Base-by-base conservation (phyloP, 1,284 basidiomycete genomes). In the Fomitopsis pinicola region DNA sequence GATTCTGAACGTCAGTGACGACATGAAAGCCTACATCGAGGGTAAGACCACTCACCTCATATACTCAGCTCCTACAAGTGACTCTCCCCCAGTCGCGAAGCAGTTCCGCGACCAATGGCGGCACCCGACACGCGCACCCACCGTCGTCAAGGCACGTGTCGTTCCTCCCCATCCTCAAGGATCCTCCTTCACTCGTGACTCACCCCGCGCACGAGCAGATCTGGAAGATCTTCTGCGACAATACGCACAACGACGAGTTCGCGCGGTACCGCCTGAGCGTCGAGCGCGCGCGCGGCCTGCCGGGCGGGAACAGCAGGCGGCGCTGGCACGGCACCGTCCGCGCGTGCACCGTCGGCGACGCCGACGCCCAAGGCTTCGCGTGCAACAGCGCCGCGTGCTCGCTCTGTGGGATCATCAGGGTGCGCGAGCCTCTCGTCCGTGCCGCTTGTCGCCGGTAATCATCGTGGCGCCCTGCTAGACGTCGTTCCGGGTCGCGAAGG, bases 291-390 rank as follows among this genome's bases (percentile, higher is more conserved):
- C 57, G 59, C 5, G 38, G 33, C 6, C 14, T 64, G 9, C 19
- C 35, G 15, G 44, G 45, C 28, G 63, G 57, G 6, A 66, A 66
- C 35, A 59, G 59, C 55, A 42, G 40, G 35, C 59, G 62, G 7
- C 60, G 62, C 4, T 66, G 57, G 58, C 64, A 66, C 50, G 64
- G 64, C 8, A 66, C 64, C 7, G n/a, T 55, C 35, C 64, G 63
- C n/a, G 40, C 42, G 19, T 66, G 61, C 50, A 42, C 17, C 10
- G 42, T 64, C 30, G 64, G 63, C 26, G 59, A 64, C 36, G 45
- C 28, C 30, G 55, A 53, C 8, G 3, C 42, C 9, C 7, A 54
- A 14, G 15, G 15, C 19, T 19, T 8, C 14, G 52, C 61, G n/a
- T 66, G 64, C 56, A 6, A n/a, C 10, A 42, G 17, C 33, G 3